Conservation (phyloP, 331 rosid species). For the Quercus tomentella region DNA sequence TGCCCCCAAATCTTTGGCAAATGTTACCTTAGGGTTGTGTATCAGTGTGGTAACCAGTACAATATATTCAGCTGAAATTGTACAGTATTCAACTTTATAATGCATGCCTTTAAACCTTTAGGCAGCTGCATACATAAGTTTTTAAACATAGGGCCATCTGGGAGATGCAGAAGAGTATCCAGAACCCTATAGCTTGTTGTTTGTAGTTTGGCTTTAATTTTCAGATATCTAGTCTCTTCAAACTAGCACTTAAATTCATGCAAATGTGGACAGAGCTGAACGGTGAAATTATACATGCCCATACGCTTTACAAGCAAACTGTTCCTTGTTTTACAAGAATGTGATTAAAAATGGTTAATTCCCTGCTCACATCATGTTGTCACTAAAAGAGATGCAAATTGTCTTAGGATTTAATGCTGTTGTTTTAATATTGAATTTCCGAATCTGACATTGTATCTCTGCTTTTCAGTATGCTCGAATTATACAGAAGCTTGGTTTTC, state of each 20-base stretch:
- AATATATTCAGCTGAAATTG: no score
- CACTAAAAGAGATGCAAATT: neutral
- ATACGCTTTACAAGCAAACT: neutral
- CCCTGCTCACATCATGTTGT: no score
- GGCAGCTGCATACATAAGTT: no score
- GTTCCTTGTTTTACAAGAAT: no score
- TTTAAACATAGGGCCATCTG: neutral
- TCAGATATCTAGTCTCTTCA: no score
- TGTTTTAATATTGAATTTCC: neutral
- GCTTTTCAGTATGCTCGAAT: slow-evolving; percentile 80
- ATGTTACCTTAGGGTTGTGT: no score
- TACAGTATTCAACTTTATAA: no score
- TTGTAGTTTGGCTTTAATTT: neutral
- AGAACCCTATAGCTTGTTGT: neutral
- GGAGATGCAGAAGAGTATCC: neutral
- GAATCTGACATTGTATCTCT: slow-evolving; percentile 16
- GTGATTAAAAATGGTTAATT: neutral
- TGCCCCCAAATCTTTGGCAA: no score
- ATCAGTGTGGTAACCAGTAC: no score
- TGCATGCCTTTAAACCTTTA: no score
- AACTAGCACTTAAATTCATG: no score
- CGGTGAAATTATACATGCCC: neutral
- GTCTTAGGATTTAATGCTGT: neutral
- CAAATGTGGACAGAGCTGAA: neutral
- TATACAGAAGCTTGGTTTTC: slow-evolving; percentile 89